These are phyloP conservation scores for Eimeria necatrix DNA, from an alignment of 169 alveolate species.

Conservation along the genomic window DNA sequence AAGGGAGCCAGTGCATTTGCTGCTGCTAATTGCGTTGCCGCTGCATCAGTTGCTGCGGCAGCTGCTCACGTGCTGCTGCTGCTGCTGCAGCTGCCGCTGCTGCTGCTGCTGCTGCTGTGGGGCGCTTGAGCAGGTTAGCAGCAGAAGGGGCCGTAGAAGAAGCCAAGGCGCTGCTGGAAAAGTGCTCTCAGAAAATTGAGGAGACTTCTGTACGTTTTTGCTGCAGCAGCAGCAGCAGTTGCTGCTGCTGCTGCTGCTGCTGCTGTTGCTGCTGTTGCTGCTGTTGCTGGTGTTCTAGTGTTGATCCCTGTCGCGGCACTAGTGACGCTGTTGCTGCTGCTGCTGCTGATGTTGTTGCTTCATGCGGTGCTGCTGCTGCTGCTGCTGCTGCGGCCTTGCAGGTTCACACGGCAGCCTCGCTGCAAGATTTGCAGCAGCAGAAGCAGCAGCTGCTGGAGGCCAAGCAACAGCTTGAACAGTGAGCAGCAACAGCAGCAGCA, in stretches of 20 bases:
- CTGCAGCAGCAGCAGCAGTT: conserved; percentile 15
- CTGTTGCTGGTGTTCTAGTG: background rate
- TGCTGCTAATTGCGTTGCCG: background rate
- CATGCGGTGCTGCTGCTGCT: background rate
- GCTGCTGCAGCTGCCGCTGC: background rate
- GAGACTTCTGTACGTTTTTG: conserved; percentile 28
- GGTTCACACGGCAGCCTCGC: conserved; percentile 19
- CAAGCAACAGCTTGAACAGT: conserved; percentile 8
- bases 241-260: conserved; percentile 28
- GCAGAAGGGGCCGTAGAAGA: background rate
- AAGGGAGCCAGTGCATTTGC: background rate
- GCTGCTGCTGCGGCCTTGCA: conserved; percentile 24
- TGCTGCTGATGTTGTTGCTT: background rate
- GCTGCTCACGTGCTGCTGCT: conserved; percentile 8
- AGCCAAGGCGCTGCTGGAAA: conserved; percentile 21
- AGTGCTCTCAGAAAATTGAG: conserved; percentile 9
- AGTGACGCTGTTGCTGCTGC: background rate
- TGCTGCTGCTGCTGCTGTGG: conserved; percentile 39
- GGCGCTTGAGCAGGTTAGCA: conserved; percentile 28
- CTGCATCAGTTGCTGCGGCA: background rate
- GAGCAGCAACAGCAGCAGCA: background rate
- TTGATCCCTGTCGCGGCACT: too few relatives aligned
- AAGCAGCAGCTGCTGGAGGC: conserved; percentile 31
- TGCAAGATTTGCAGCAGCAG: conserved; percentile 45
- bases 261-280: background rate